Percentiles rank a stretch among this genome's conserved stretches.
Evolutionary conservation across 441 rosid species (phyloP).

Genomic region (Erysimum pusillum): DNA sequence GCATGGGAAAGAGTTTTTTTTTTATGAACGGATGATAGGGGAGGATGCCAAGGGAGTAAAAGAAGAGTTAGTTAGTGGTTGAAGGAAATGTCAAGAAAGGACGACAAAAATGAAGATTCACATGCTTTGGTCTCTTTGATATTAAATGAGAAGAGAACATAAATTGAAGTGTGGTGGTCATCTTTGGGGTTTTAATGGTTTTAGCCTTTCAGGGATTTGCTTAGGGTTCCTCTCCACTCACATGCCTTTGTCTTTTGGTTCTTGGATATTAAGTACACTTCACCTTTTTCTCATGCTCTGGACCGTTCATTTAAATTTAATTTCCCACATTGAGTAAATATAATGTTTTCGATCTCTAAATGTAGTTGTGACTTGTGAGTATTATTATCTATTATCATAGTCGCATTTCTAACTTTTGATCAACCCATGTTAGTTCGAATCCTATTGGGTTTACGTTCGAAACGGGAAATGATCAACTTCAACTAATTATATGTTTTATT

Average conservation of each 20-base stretch:
- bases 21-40: conserved; percentile 7
- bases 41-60: conserved; percentile 27
- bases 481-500: neutral
- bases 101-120: conserved; percentile 42
- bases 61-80: conserved; percentile 38
- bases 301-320: conserved; percentile 26
- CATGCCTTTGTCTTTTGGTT: conserved; percentile 43
- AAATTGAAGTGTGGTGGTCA: conserved; percentile 26
- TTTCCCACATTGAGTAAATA: neutral
- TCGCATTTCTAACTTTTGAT: neutral
- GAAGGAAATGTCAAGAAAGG: conserved; percentile 31
- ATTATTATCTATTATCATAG: neutral
- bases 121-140: conserved; percentile 46
- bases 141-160: conserved; percentile 32
- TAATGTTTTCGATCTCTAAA: neutral
- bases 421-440: conserved; percentile 3
- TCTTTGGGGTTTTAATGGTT: conserved; percentile 27
- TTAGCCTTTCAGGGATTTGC: conserved; percentile 2
- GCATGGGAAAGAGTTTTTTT: conserved; percentile 1
- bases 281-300: conserved; percentile 6
- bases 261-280: conserved; percentile 26
- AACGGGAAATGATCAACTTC: neutral
- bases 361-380: neutral
- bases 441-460: conserved; percentile 14
- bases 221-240: conserved; percentile 28